Conservation (phyloP, 129 eudicot genomes). For the Silybum marianum region DNA sequence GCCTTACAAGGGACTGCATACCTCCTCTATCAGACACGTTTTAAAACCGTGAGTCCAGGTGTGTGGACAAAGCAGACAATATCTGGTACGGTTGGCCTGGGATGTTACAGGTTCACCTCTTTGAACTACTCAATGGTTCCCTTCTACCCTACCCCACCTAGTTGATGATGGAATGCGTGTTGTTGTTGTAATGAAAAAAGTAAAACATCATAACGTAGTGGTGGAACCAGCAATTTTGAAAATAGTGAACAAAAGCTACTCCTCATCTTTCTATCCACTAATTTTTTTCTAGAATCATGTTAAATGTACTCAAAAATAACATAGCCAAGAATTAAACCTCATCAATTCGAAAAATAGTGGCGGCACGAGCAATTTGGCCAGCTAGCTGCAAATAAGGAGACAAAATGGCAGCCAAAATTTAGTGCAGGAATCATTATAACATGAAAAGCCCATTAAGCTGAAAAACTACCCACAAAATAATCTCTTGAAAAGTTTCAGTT, state of each 20-base stretch:
- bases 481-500: not conserved
- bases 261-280: not conserved
- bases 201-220: not conserved
- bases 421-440: not conserved
- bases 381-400: conserved; percentile 58
- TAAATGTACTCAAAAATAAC: not conserved
- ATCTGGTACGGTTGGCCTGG: too few species aligned
- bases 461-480: conserved; percentile 7
- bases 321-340: conserved; percentile 49
- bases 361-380: conserved; percentile 96
- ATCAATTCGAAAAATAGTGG: conserved; percentile 82
- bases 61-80: too few species aligned
- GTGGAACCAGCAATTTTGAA: not conserved
- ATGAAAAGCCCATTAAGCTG: not conserved
- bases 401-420: not conserved
- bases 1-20: too few species aligned
- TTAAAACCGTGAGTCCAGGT: too few species aligned
- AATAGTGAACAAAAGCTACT: not conserved
- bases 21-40: too few species aligned
- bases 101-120: too few species aligned
- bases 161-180: conserved; percentile 8
- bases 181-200: not conserved
- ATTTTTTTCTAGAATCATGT: not conserved
- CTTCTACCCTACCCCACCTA: conserved; percentile 7
- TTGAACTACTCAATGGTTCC: not conserved